A percentile compares a stretch with the other conserved stretches of the same genome.
Evolutionary conservation across 2,329 filamentous ascomycete genomes (phyloP).

Genomic region (Myriosclerotinia scirpicola): DNA sequence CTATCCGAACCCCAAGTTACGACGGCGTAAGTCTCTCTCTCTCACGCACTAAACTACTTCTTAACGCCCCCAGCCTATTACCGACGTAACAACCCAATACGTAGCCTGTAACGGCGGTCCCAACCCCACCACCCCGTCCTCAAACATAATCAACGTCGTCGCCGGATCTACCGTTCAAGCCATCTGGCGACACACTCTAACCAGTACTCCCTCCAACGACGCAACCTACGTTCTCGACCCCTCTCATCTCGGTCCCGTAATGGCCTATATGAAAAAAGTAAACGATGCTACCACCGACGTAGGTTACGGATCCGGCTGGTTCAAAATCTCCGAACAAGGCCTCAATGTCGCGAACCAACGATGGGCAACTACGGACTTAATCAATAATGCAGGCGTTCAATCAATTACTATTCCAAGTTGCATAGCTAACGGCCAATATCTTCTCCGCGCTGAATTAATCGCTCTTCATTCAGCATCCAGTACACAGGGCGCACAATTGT

Average conservation of each 20-base stretch:
- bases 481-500: conserved; percentile 49
- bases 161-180: conserved; percentile 53
- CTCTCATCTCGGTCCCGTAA: conserved; percentile 50
- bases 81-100: conserved; percentile 36
- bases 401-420: conserved; percentile 52
- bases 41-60: background rate
- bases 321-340: conserved; percentile 55
- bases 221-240: conserved; percentile 55
- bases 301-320: conserved; percentile 39
- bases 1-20: conserved; percentile 22
- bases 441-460: conserved; percentile 59
- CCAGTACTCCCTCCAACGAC: conserved; percentile 43
- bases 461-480: conserved; percentile 52
- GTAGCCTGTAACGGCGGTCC: conserved; percentile 59
- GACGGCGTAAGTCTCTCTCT: conserved; percentile 17
- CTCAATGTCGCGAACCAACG: conserved; percentile 45
- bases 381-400: conserved; percentile 49
- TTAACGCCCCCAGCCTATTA: conserved; percentile 20
- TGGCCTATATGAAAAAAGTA: conserved; percentile 49
- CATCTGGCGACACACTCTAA: conserved; percentile 58
- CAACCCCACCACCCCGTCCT: conserved; percentile 52
- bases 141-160: conserved; percentile 52
- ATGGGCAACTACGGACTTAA: conserved; percentile 38
- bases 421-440: conserved; percentile 57
- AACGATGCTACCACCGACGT: conserved; percentile 42